Conservation (phyloP, 192 early-diverging fungal genomes). For the Pilaira anomala region DNA sequence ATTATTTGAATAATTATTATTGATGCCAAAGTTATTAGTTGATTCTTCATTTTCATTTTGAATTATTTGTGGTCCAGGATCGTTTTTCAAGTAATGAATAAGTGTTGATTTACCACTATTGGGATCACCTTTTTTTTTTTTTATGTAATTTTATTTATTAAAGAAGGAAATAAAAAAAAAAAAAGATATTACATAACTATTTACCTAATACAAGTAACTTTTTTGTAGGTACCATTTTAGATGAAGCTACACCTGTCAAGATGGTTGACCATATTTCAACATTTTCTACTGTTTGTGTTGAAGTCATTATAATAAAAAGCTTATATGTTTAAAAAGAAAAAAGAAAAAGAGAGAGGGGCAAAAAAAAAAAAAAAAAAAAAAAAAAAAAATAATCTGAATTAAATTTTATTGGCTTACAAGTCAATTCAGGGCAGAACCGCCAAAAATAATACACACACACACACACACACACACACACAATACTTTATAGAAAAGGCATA, state of each 20-base stretch:
- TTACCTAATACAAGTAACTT: slow-evolving; percentile 80
- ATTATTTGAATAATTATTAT: background rate
- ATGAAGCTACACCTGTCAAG: slow-evolving; percentile 71
- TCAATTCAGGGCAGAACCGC: no score
- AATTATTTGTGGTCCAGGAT: slow-evolving; percentile 36
- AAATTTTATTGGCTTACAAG: no score
- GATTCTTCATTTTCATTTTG: slow-evolving; percentile 33
- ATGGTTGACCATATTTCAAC: slow-evolving; percentile 80
- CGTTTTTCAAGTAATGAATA: slow-evolving; percentile 60
- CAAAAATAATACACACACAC: no score
- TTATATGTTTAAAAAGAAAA: background rate
- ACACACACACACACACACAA: no score
- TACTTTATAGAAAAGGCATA: no score
- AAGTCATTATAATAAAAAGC: background rate
- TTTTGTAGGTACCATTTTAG: slow-evolving; percentile 72
- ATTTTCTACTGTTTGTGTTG: slow-evolving; percentile 20
- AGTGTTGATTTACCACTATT: slow-evolving; percentile 82
- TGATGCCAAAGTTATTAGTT: slow-evolving; percentile 4
- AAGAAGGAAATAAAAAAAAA: no score
- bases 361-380: slow-evolving; percentile 12
- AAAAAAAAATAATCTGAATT: slow-evolving; percentile 7
- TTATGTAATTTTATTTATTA: no score
- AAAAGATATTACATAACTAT: no score
- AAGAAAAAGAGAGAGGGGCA: background rate
- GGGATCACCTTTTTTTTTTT: slow-evolving; percentile 55